These are phyloP conservation scores for Podaxis pistillaris DNA, from an alignment of 768 basidiomycete species.

Conservation along the genomic window DNA sequence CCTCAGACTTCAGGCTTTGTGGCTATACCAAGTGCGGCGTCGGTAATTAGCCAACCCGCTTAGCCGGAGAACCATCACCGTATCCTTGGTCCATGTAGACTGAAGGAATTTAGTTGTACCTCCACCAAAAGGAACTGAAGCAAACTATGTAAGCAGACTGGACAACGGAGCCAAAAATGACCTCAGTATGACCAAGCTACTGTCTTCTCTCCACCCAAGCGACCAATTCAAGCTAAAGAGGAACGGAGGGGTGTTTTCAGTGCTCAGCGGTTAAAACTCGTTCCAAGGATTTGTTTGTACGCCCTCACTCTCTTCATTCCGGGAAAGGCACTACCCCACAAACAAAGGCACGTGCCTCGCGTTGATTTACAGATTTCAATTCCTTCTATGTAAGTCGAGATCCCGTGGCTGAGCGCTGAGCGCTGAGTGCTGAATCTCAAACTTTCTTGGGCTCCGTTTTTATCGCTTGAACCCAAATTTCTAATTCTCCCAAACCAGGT, in stretches of 20 bases:
- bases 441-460: neutral
- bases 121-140: no score
- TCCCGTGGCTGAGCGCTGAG: neutral
- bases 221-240: neutral
- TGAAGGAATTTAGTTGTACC: no score
- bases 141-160: no score
- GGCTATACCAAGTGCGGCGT: no score
- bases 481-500: neutral
- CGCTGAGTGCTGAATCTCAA: neutral
- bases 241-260: neutral
- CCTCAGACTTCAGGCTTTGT: no score
- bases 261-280: neutral
- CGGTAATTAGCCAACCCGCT: no score
- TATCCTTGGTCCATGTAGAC: no score
- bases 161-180: no score
- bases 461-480: neutral
- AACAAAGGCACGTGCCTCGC: constrained; percentile 3
- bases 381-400: neutral
- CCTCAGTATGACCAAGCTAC: neutral
- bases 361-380: neutral
- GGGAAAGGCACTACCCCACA: neutral
- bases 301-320: neutral
- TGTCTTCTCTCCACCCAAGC: neutral
- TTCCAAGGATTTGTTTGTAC: neutral
- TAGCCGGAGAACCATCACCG: no score